Evolutionary conservation across 73 alveolate species (phyloP).

Genomic region (Paramecium caudatum): DNA sequence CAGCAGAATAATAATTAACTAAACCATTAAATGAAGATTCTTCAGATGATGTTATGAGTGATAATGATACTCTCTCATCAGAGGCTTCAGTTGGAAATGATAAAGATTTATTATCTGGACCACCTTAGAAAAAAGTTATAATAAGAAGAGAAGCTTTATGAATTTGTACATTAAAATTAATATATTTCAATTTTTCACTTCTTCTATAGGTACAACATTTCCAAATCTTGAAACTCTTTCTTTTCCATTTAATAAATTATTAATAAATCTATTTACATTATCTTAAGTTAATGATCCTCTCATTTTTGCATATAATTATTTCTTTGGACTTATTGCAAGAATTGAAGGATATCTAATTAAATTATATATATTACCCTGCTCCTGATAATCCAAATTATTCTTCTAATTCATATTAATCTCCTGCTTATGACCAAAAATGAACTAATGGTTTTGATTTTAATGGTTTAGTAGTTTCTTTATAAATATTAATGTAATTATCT

Average conservation of each 20-base stretch:
- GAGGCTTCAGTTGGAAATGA: conserved; percentile 40
- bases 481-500: conserved; percentile 81
- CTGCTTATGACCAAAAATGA: conserved; percentile 94
- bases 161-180: conserved; percentile 26
- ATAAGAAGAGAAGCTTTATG: conserved; percentile 58
- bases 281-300: conserved; percentile 64
- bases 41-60: conserved; percentile 59
- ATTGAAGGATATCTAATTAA: conserved; percentile 92
- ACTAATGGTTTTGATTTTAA: conserved; percentile 86
- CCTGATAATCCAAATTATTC: conserved; percentile 83
- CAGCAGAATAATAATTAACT: conserved; percentile 1
- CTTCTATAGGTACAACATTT: neutral
- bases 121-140: conserved; percentile 18
- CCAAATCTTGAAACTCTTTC: conserved; percentile 55
- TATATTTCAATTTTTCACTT: conserved; percentile 44
- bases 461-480: conserved; percentile 84
- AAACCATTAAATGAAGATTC: conserved; percentile 42
- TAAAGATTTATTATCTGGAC: neutral
- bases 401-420: conserved; percentile 91
- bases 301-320: conserved; percentile 55
- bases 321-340: conserved; percentile 80
- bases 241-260: conserved; percentile 62
- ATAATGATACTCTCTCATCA: conserved; percentile 13
- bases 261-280: conserved; percentile 55
- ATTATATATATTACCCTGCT: conserved; percentile 79